A percentile compares a stretch with the other conserved stretches of the same genome.
These are phyloP conservation scores for Juncus inflexus DNA, from an alignment of 176 grass and related monocot genomes.

Conservation along the genomic window DNA sequence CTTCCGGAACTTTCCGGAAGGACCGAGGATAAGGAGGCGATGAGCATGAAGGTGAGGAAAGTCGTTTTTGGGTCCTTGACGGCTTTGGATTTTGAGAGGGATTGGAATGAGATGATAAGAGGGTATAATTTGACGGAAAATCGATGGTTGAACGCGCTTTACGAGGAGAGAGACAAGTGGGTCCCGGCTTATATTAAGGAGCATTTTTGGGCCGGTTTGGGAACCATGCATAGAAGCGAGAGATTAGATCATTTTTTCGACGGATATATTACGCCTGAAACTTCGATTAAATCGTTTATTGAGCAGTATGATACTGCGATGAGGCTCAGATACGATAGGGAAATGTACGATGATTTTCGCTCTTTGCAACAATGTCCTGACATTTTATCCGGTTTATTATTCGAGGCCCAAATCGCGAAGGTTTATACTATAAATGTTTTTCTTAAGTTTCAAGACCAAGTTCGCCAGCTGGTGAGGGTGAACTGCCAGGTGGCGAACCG, in stretches of 20 bases:
- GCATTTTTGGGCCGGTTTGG: slow-evolving; percentile 83
- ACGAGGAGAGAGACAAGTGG: slow-evolving; percentile 71
- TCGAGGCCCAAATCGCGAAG: slow-evolving; percentile 82
- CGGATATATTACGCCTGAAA: slow-evolving; percentile 71
- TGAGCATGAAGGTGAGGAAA: slow-evolving; percentile 70
- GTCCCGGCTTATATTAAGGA: slow-evolving; percentile 79
- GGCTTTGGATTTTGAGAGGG: slow-evolving; percentile 66
- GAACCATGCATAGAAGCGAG: slow-evolving; percentile 65
- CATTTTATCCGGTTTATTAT: slow-evolving; percentile 65
- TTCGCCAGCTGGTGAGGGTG: slow-evolving; percentile 77
- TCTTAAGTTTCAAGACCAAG: slow-evolving; percentile 81
- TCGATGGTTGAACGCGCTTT: slow-evolving; percentile 62
- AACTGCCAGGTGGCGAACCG: slow-evolving; percentile 55
- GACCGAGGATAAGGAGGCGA: slow-evolving; percentile 79
- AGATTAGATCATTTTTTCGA: slow-evolving; percentile 73
- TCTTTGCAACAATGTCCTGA: slow-evolving; percentile 87
- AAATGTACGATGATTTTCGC: slow-evolving; percentile 86
- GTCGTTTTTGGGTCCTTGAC: slow-evolving; percentile 71
- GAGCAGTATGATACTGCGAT: slow-evolving; percentile 88
- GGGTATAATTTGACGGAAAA: slow-evolving; percentile 68
- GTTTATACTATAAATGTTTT: slow-evolving; percentile 91
- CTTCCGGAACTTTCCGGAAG: slow-evolving; percentile 81
- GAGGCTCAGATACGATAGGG: slow-evolving; percentile 67
- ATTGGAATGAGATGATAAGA: slow-evolving; percentile 76
- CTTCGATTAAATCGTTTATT: slow-evolving; percentile 70